phyloP scores from a whole-genome alignment of 2,329 filamentous ascomycete species.

The Colletotrichum neosansevieriae region DNA sequence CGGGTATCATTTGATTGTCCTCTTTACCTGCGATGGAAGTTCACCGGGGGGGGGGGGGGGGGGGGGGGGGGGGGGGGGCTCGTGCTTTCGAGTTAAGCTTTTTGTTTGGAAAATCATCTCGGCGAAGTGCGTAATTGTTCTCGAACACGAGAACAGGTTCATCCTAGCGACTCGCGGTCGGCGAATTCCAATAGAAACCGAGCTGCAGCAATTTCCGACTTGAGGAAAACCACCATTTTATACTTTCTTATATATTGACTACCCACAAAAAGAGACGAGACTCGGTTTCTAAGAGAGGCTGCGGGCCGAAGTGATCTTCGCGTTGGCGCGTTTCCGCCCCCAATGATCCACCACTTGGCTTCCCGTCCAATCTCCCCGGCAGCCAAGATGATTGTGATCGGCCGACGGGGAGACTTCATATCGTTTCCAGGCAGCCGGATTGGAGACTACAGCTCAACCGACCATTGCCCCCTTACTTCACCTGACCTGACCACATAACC shows the following conservation, averaged over 20 bases:
- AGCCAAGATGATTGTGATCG: constrained; percentile 5
- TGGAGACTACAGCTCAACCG: no score
- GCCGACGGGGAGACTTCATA: not conserved
- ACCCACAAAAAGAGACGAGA: not conserved
- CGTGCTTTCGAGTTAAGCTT: constrained; percentile 7
- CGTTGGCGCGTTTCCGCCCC: constrained; percentile 7
- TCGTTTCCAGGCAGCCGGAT: no score
- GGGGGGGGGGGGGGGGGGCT: no score
- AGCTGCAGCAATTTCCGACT: constrained; percentile 24
- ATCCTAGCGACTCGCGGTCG: constrained; percentile 19
- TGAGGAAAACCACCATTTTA: constrained; percentile 12
- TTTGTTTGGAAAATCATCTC: constrained; percentile 25
- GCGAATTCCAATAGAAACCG: not conserved
- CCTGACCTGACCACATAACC: no score
- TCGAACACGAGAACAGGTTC: constrained; percentile 13
- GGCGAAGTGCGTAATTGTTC: not conserved
- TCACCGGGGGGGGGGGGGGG: no score
- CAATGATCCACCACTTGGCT: constrained; percentile 13
- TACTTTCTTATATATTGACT: constrained; percentile 24
- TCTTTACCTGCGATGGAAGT: constrained; percentile 8
- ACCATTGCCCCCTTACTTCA: no score
- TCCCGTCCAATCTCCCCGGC: constrained; percentile 14
- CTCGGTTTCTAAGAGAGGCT: no score
- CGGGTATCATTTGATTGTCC: not conserved
- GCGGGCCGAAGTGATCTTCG: no score